Conservation (phyloP, 805 yeast species). For the Cyberlindnera mrakii region DNA sequence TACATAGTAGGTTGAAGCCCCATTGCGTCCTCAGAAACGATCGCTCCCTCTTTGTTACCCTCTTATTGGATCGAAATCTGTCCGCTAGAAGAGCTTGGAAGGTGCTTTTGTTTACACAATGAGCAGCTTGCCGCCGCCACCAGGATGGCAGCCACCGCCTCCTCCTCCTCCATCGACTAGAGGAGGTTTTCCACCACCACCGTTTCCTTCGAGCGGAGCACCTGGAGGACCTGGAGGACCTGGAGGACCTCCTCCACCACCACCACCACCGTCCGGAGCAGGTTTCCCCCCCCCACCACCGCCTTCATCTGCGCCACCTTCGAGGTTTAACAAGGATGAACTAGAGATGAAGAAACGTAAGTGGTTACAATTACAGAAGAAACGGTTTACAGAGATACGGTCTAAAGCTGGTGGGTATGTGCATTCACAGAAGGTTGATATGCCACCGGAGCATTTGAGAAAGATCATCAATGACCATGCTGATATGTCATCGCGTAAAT, state of each 20-base stretch:
- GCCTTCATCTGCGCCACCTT: slow-evolving; percentile 12
- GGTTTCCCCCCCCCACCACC: slow-evolving; percentile 29
- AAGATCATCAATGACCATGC: slow-evolving; percentile 80
- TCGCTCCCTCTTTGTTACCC: too few species aligned
- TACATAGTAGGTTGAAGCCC: too few species aligned
- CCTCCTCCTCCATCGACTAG: slow-evolving; percentile 23
- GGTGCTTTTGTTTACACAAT: not conserved
- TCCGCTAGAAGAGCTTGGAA: not conserved
- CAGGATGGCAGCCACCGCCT: slow-evolving; percentile 24
- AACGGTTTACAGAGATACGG: slow-evolving; percentile 37
- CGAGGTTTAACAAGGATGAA: slow-evolving; percentile 20
- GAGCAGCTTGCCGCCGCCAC: slow-evolving; percentile 27
- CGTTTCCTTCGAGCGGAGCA: too few species aligned
- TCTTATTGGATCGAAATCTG: too few species aligned
- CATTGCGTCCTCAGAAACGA: too few species aligned
- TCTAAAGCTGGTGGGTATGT: slow-evolving; percentile 38
- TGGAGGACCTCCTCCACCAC: slow-evolving; percentile 24
- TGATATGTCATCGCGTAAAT: slow-evolving; percentile 73
- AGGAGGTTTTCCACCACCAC: slow-evolving; percentile 21
- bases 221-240: slow-evolving; percentile 10
- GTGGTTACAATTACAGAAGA: slow-evolving; percentile 63
- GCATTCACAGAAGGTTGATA: slow-evolving; percentile 60
- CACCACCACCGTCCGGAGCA: slow-evolving; percentile 23
- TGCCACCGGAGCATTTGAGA: slow-evolving; percentile 92
- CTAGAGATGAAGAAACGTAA: slow-evolving; percentile 41